Conservation (phyloP, 2,329 filamentous ascomycete species). For the Trichoderma sp. region DNA sequence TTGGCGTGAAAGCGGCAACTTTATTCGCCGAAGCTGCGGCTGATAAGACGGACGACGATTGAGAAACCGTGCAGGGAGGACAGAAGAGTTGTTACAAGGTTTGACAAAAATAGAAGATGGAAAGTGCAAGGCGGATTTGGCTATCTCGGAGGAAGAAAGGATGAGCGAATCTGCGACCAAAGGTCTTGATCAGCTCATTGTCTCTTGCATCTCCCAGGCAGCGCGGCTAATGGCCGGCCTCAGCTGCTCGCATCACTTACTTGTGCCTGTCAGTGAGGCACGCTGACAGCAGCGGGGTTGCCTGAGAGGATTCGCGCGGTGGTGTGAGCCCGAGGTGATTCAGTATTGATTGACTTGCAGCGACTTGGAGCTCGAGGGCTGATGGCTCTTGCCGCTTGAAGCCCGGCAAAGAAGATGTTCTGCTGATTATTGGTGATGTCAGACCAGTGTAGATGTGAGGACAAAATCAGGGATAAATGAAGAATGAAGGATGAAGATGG, state of each 20-base stretch:
- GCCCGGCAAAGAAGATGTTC: neutral
- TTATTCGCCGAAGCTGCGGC: neutral
- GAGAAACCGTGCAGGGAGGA: neutral
- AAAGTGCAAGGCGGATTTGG: no score
- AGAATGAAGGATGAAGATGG: neutral
- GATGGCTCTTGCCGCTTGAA: neutral
- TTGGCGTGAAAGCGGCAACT: neutral
- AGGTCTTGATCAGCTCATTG: slow-evolving; percentile 9
- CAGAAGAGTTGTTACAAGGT: neutral
- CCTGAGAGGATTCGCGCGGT: neutral
- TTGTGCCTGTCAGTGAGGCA: slow-evolving; percentile 5
- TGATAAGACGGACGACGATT: neutral
- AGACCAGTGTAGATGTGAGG: neutral
- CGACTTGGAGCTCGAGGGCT: neutral
- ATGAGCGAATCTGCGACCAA: neutral
- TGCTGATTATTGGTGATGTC: neutral
- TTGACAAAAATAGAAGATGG: neutral
- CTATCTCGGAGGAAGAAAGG: neutral
- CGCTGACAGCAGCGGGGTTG: neutral
- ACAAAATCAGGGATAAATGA: neutral
- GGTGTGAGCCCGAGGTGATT: neutral
- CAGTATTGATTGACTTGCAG: no score
- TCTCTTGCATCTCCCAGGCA: slow-evolving; percentile 7
- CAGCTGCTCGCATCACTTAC: slow-evolving; percentile 7
- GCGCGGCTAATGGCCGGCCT: slow-evolving; percentile 20